phyloP scores from a whole-genome alignment of 257 asterid genomes.

The Gentiana macrophylla region DNA sequence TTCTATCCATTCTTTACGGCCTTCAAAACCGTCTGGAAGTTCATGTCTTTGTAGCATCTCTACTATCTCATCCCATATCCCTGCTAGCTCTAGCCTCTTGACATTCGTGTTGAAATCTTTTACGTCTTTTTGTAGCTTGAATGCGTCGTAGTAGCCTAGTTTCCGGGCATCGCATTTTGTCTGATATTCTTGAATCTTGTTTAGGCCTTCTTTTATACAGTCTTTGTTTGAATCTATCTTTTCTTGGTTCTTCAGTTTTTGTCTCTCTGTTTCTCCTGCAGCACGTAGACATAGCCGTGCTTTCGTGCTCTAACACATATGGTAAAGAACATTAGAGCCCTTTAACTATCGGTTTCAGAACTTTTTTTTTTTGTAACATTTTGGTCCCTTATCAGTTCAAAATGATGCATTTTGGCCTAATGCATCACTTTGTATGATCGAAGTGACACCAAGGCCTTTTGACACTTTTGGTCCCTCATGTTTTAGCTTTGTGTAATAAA shows the following conservation, averaged over 20 bases:
- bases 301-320: conserved; percentile 41
- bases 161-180: conserved; percentile 52
- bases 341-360: too few relatives aligned
- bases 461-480: too few relatives aligned
- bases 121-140: conserved; percentile 46
- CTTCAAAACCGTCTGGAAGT: conserved; percentile 83
- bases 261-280: conserved; percentile 68
- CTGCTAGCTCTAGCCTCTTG: conserved; percentile 54
- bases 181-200: conserved; percentile 53
- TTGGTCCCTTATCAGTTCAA: too few relatives aligned
- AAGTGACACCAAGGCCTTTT: too few relatives aligned
- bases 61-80: conserved; percentile 64
- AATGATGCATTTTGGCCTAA: too few relatives aligned
- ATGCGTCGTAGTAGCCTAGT: conserved; percentile 75
- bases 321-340: too few relatives aligned
- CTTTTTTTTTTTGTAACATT: too few relatives aligned
- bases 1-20: conserved; percentile 61
- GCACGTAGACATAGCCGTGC: conserved; percentile 83
- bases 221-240: conserved; percentile 40
- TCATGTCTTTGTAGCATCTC: conserved; percentile 70
- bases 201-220: conserved; percentile 33
- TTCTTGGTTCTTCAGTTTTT: conserved; percentile 49
- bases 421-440: too few relatives aligned
- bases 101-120: conserved; percentile 60
- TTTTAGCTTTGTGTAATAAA: too few relatives aligned